Evolutionary conservation across 495 filamentous ascomycete species (phyloP).

Genomic region (Mycothermus thermophilus): DNA sequence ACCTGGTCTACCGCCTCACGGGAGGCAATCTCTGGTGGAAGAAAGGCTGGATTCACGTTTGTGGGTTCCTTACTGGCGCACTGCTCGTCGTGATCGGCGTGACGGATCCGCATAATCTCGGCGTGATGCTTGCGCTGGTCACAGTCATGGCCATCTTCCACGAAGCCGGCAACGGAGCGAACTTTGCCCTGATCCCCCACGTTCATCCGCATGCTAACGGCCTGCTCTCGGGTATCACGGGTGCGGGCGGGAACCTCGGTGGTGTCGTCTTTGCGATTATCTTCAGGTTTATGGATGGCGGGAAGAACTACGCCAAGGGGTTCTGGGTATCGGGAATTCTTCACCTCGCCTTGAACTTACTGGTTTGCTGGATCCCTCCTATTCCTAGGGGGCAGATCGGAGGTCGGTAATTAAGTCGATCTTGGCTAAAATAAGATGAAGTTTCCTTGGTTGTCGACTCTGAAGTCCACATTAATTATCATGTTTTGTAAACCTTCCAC

Average conservation of each 20-base stretch:
- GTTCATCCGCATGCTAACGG: slow-evolving; percentile 57
- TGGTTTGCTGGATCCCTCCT: slow-evolving; percentile 56
- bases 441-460: too few species aligned
- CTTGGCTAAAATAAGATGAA: too few species aligned
- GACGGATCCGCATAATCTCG: slow-evolving; percentile 41
- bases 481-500: too few species aligned
- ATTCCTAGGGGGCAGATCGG: slow-evolving; percentile 40
- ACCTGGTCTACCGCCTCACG: slow-evolving; percentile 52
- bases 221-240: slow-evolving; percentile 63
- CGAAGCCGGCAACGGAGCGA: slow-evolving; percentile 73
- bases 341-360: slow-evolving; percentile 48
- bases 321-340: slow-evolving; percentile 72
- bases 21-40: slow-evolving; percentile 54
- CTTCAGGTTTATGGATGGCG: slow-evolving; percentile 56
- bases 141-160: slow-evolving; percentile 64
- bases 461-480: too few species aligned
- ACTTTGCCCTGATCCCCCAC: slow-evolving; percentile 75
- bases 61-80: slow-evolving; percentile 49
- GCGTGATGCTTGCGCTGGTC: slow-evolving; percentile 64
- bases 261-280: slow-evolving; percentile 78
- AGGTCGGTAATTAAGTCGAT: slow-evolving; percentile 1
- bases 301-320: slow-evolving; percentile 47
- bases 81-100: slow-evolving; percentile 61
- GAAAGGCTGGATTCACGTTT: slow-evolving; percentile 53
- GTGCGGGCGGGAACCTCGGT: slow-evolving; percentile 70